These are phyloP conservation scores for Pseudopyrenochaeta lycopersici DNA, from an alignment of 2,329 filamentous ascomycete genomes.

Conservation along the genomic window DNA sequence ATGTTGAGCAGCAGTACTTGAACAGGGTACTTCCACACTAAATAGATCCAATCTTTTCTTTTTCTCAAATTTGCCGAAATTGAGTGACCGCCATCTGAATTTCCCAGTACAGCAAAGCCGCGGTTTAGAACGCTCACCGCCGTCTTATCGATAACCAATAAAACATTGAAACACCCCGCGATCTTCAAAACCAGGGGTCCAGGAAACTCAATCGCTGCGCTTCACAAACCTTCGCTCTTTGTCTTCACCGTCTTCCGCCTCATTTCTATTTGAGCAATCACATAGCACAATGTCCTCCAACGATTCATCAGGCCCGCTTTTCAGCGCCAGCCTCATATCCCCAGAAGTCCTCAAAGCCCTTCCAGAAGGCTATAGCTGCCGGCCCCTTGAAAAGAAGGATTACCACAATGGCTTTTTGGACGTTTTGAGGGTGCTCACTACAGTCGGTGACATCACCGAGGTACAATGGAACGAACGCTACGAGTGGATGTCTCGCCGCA, in stretches of 20 bases:
- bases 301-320: conserved; percentile 67
- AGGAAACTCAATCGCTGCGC: background rate
- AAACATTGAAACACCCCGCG: background rate
- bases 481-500: conserved; percentile 78
- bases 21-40: background rate
- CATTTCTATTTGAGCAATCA: background rate
- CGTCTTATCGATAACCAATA: conserved; percentile 33
- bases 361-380: conserved; percentile 82
- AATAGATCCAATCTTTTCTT: background rate
- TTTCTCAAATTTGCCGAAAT: background rate
- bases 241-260: background rate
- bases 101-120: background rate
- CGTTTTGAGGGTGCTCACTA: conserved; percentile 89
- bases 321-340: conserved; percentile 79
- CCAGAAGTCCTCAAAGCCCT: conserved; percentile 75
- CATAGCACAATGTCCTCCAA: conserved; percentile 20
- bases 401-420: conserved; percentile 86
- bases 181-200: background rate
- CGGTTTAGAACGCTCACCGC: conserved; percentile 27
- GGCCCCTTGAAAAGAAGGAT: conserved; percentile 80
- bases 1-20: background rate
- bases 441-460: conserved; percentile 84
- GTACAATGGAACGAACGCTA: conserved; percentile 79
- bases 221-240: background rate
- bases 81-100: background rate